Conservation (phyloP, 116 monocot species). For the Papilionanthe hybrid region DNA sequence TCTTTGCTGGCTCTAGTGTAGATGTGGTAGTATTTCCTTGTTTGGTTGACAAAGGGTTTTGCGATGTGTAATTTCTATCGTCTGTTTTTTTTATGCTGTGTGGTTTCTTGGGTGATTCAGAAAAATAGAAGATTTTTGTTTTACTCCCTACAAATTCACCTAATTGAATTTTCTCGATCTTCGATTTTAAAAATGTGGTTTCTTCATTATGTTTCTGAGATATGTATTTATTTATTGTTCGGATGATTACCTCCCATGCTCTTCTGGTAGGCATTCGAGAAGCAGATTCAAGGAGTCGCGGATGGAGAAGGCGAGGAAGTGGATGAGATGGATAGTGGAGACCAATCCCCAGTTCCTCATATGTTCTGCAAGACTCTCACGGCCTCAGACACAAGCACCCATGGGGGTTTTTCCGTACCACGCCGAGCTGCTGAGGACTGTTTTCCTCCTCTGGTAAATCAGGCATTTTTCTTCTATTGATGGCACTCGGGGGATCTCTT, state of each 20-base stretch:
- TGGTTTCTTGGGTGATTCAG: neutral
- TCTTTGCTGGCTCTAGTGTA: neutral
- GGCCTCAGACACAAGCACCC: constrained; percentile 91
- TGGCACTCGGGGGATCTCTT: neutral
- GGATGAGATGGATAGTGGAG: constrained; percentile 25
- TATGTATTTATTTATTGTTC: neutral
- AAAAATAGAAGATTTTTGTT: neutral
- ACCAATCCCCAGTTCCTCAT: constrained; percentile 43
- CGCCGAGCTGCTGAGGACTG: constrained; percentile 93
- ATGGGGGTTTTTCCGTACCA: constrained; percentile 95
- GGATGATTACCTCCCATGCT: neutral
- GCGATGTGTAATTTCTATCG: neutral
- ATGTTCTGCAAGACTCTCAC: constrained; percentile 99
- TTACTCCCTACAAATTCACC: neutral
- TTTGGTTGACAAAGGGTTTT: neutral
- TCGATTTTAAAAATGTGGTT: neutral
- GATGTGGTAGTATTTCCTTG: neutral
- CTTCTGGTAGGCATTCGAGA: neutral
- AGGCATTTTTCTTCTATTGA: neutral
- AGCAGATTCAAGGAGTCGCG: constrained; percentile 1
- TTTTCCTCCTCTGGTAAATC: constrained; percentile 75
- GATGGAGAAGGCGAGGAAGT: constrained; percentile 26
- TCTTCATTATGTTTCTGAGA: neutral
- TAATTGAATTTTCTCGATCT: neutral
- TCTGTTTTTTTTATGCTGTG: neutral